Percentiles rank a stretch among this genome's conserved stretches.
phyloP scores from a whole-genome alignment of 2,329 filamentous ascomycete species.

The Cercospora nicotianae region DNA sequence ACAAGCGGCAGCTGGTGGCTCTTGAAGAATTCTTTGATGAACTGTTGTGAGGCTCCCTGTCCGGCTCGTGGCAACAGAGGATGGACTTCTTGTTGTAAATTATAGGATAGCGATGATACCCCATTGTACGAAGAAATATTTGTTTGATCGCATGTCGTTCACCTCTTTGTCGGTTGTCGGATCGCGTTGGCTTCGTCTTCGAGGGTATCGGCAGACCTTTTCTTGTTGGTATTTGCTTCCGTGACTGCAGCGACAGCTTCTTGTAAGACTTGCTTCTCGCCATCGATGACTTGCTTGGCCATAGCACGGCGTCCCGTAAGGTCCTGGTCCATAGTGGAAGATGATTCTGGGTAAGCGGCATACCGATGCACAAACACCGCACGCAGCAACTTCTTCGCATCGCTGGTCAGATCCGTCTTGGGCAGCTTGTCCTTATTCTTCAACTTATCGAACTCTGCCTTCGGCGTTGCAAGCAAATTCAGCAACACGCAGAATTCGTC shows the following conservation, averaged over 20 bases:
- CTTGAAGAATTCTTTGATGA: conserved; percentile 1
- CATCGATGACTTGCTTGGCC: conserved; percentile 67
- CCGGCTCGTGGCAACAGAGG: neutral
- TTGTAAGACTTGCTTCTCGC: conserved; percentile 68
- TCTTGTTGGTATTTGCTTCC: conserved; percentile 23
- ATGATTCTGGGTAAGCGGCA: conserved; percentile 52
- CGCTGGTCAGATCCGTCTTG: conserved; percentile 38
- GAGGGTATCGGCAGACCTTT: conserved; percentile 27
- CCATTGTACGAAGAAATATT: conserved; percentile 22
- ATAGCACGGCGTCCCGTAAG: conserved; percentile 49
- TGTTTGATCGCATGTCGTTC: conserved; percentile 5
- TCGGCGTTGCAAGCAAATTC: conserved; percentile 47
- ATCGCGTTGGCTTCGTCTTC: conserved; percentile 28
- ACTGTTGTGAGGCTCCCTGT: conserved; percentile 2
- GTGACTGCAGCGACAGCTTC: conserved; percentile 46
- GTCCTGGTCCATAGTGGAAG: conserved; percentile 45
- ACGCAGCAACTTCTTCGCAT: conserved; percentile 45
- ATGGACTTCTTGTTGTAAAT: conserved; percentile 12
- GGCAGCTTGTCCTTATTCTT: conserved; percentile 46
- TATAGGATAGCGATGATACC: conserved; percentile 34
- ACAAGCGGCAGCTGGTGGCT: conserved; percentile 4
- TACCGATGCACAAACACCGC: conserved; percentile 44
- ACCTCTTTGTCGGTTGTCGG: conserved; percentile 26
- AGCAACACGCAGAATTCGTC: conserved; percentile 47
- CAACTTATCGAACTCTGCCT: conserved; percentile 45